Evolutionary conservation across 768 basidiomycete genomes (phyloP).

Genomic region (Hirschioporus abietinus): DNA sequence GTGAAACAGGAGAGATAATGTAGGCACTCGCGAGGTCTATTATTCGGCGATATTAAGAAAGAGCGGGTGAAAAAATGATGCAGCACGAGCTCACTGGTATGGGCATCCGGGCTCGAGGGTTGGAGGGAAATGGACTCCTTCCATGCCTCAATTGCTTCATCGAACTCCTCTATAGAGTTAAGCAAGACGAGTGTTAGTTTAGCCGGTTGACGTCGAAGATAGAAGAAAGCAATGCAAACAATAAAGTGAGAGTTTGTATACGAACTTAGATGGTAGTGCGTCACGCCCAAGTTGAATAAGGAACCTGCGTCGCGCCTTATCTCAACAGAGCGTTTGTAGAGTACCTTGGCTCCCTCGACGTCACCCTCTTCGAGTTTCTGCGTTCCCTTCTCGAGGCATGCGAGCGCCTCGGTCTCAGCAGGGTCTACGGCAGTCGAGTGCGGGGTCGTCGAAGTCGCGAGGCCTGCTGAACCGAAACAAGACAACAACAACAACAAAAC

Average conservation of each 20-base stretch:
- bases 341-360: conserved; percentile 66
- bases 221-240: not conserved
- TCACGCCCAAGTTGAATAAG: conserved; percentile 85
- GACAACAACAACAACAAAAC: not conserved
- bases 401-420: conserved; percentile 72
- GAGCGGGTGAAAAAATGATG: conserved; percentile 20
- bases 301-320: conserved; percentile 77
- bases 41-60: conserved; percentile 17
- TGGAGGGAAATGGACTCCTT: conserved; percentile 78
- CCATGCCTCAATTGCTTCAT: conserved; percentile 82
- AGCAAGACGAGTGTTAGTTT: conserved; percentile 6
- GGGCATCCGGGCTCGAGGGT: conserved; percentile 79
- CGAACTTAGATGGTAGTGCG: conserved; percentile 84
- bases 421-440: conserved; percentile 83
- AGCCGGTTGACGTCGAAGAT: conserved; percentile 15
- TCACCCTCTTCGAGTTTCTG: conserved; percentile 84
- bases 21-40: conserved; percentile 86
- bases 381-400: conserved; percentile 79
- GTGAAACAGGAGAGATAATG: conserved; percentile 71
- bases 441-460: conserved; percentile 74
- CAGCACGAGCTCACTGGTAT: conserved; percentile 57
- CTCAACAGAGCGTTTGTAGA: conserved; percentile 75
- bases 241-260: conserved; percentile 15
- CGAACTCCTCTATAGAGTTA: conserved; percentile 65
- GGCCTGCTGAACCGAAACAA: conserved; percentile 40